Conservation (phyloP, 139 green algal genomes). For the Chlorella sp. region DNA sequence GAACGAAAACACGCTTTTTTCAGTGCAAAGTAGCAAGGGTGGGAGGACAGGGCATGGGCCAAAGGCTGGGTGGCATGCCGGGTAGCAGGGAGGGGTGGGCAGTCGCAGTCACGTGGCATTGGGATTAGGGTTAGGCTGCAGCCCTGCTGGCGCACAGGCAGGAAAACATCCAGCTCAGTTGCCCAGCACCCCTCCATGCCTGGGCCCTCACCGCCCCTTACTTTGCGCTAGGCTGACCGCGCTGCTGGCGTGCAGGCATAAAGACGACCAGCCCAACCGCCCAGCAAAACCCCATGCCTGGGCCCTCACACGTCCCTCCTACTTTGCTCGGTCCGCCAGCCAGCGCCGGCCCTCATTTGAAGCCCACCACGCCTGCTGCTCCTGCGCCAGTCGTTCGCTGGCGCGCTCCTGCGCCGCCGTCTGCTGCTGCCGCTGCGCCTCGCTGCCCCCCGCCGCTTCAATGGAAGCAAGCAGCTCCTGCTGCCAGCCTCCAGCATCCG, state of each 20-base stretch:
- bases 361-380: conserved; percentile 27
- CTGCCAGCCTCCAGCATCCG: background rate
- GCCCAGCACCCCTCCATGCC: too few relatives aligned
- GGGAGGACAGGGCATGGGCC: background rate
- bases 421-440: conserved; percentile 14
- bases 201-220: too few relatives aligned
- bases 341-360: conserved; percentile 24
- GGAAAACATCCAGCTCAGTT: too few relatives aligned
- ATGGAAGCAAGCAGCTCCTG: conserved; percentile 1
- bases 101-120: background rate
- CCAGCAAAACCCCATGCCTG: background rate
- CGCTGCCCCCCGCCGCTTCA: background rate
- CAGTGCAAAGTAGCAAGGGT: too few relatives aligned
- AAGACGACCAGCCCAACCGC: background rate
- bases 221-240: background rate
- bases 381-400: conserved; percentile 7
- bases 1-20: too few relatives aligned
- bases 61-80: background rate
- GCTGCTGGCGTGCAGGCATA: too few relatives aligned
- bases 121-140: too few relatives aligned
- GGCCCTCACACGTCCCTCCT: background rate
- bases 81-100: background rate
- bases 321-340: conserved; percentile 17
- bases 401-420: conserved; percentile 12
- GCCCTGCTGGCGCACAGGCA: too few relatives aligned